These are phyloP conservation scores for Xerocomellus dryophilus DNA, from an alignment of 768 basidiomycete species.

Conservation along the genomic window DNA sequence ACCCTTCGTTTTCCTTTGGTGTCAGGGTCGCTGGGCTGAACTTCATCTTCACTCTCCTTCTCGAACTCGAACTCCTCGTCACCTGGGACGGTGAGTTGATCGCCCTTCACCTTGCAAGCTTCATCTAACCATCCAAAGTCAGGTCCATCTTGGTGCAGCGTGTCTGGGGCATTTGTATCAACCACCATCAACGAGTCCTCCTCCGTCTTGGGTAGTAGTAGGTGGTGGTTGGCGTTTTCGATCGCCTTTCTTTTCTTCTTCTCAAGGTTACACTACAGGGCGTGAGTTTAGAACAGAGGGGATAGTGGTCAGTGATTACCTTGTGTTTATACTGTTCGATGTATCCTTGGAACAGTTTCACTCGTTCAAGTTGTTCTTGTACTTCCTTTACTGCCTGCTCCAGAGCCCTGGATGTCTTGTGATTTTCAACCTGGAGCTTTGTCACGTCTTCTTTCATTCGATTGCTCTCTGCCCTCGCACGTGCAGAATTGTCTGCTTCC, in stretches of 20 bases:
- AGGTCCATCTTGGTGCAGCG: slow-evolving; percentile 6
- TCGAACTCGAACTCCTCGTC: slow-evolving; percentile 14
- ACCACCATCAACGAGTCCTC: slow-evolving; percentile 32
- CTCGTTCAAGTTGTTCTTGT: slow-evolving; percentile 19
- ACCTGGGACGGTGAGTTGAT: slow-evolving; percentile 16
- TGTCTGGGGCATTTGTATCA: slow-evolving; percentile 27
- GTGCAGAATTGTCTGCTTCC: slow-evolving; percentile 4
- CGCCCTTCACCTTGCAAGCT: slow-evolving; percentile 28
- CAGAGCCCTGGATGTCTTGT: slow-evolving; percentile 15
- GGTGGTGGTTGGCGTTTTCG: slow-evolving; percentile 7
- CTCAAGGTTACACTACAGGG: slow-evolving; percentile 18
- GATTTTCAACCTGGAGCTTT: slow-evolving; percentile 24
- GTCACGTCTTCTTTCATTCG: slow-evolving; percentile 19
- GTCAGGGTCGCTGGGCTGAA: neutral
- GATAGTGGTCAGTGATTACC: slow-evolving; percentile 10
- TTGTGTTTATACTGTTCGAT: slow-evolving; percentile 20
- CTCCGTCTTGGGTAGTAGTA: slow-evolving; percentile 13
- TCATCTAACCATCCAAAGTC: slow-evolving; percentile 29
- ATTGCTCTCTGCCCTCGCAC: slow-evolving; percentile 11
- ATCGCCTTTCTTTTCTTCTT: slow-evolving; percentile 29
- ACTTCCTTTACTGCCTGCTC: slow-evolving; percentile 16
- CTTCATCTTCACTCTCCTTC: slow-evolving; percentile 22
- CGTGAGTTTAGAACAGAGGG: neutral
- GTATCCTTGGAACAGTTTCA: slow-evolving; percentile 22
- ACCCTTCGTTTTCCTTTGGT: slow-evolving; percentile 10